Conservation (phyloP, 2,329 filamentous ascomycete genomes). For the Ceratocystis smalleyi region DNA sequence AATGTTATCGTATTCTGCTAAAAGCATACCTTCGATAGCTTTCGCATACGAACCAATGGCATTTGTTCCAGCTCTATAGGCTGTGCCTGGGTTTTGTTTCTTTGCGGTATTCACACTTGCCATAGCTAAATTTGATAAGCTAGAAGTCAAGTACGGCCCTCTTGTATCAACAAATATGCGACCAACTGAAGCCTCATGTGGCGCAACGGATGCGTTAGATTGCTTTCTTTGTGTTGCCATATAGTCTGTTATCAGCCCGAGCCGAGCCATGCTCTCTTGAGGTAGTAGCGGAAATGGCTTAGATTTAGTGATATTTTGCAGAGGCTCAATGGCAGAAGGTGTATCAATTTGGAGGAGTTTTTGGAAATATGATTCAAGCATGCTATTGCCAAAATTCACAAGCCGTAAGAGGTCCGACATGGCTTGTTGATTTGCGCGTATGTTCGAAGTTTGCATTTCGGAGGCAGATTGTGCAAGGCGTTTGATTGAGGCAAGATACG, state of each 20-base stretch:
- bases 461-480: slow-evolving; percentile 70
- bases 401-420: slow-evolving; percentile 65
- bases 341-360: slow-evolving; percentile 61
- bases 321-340: slow-evolving; percentile 64
- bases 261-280: slow-evolving; percentile 56
- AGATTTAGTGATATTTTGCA: slow-evolving; percentile 87
- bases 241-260: slow-evolving; percentile 66
- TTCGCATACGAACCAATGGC: slow-evolving; percentile 81
- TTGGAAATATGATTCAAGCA: slow-evolving; percentile 73
- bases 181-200: slow-evolving; percentile 54
- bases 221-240: slow-evolving; percentile 46
- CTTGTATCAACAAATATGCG: slow-evolving; percentile 75
- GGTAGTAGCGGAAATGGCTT: slow-evolving; percentile 67
- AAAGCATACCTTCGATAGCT: slow-evolving; percentile 72
- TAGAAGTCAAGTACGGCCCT: slow-evolving; percentile 69
- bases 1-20: slow-evolving; percentile 82
- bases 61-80: slow-evolving; percentile 79
- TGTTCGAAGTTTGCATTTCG: slow-evolving; percentile 77
- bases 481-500: slow-evolving; percentile 80
- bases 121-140: slow-evolving; percentile 70
- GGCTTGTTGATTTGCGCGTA: slow-evolving; percentile 81
- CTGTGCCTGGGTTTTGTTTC: slow-evolving; percentile 63
- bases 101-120: slow-evolving; percentile 74
- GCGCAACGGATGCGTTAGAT: slow-evolving; percentile 23
- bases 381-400: slow-evolving; percentile 61